phyloP scores from a whole-genome alignment of 768 basidiomycete genomes.

The Amanita brunnescens region DNA sequence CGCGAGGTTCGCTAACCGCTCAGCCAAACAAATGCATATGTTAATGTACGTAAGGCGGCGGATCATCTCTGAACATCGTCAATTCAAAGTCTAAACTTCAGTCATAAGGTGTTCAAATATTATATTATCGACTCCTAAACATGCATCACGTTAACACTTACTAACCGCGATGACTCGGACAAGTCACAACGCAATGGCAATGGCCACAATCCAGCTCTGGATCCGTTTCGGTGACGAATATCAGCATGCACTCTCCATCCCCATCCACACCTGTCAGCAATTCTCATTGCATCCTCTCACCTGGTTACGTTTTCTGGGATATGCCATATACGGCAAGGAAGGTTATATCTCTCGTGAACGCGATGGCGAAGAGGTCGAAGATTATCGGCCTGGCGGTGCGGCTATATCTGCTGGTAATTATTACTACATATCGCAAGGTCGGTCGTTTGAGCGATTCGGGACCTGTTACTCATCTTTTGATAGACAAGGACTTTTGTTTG shows the following conservation, averaged over 20 bases:
- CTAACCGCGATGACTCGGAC: no score
- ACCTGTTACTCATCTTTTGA: not conserved
- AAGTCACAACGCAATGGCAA: no score
- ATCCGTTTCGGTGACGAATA: not conserved
- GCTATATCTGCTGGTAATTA: slow-evolving; percentile 6
- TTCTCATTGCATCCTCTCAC: slow-evolving; percentile 8
- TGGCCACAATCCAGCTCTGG: not conserved
- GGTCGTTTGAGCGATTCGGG: slow-evolving; percentile 1
- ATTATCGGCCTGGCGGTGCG: slow-evolving; percentile 1
- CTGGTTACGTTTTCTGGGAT: slow-evolving; percentile 9
- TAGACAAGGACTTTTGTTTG: not conserved
- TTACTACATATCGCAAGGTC: slow-evolving; percentile 7
- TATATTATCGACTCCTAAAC: no score
- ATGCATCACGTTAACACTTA: not conserved
- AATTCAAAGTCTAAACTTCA: no score
- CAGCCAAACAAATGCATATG: no score
- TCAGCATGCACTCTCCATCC: slow-evolving; percentile 11
- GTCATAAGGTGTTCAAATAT: no score
- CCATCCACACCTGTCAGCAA: slow-evolving; percentile 8
- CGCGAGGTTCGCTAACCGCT: not conserved
- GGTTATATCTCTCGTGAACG: slow-evolving; percentile 7
- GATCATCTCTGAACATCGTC: not conserved
- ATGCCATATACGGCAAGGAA: slow-evolving; percentile 7
- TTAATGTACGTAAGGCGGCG: not conserved
- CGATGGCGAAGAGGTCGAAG: slow-evolving; percentile 1